These are phyloP conservation scores for Xylaria sp. DNA, from an alignment of 2,329 filamentous ascomycete genomes.

Conservation along the genomic window DNA sequence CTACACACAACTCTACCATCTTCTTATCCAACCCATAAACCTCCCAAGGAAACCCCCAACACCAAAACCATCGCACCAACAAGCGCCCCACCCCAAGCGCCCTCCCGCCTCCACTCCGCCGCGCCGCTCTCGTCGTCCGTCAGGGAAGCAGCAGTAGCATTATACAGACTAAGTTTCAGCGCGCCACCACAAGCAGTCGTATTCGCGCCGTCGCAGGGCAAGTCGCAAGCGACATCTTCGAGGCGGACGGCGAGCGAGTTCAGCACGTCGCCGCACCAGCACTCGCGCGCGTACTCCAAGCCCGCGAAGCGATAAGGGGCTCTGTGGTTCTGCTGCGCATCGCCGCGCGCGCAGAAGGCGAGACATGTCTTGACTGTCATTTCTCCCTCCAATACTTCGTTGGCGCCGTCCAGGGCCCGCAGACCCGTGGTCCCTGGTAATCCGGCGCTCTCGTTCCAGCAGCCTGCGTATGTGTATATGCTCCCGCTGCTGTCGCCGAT, in stretches of 20 bases:
- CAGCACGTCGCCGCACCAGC: conserved; percentile 67
- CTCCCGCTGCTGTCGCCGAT: conserved; percentile 32
- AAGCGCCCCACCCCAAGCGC: background rate
- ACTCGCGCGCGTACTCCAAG: conserved; percentile 66
- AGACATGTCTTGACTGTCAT: conserved; percentile 65
- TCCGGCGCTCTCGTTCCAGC: conserved; percentile 67
- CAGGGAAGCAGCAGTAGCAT: conserved; percentile 27
- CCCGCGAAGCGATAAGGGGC: conserved; percentile 61
- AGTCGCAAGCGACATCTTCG: conserved; percentile 59
- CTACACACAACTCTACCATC: background rate
- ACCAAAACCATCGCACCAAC: conserved; percentile 9
- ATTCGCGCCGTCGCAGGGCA: conserved; percentile 64
- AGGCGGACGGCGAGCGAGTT: conserved; percentile 58
- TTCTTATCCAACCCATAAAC: conserved; percentile 5
- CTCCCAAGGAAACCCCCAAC: conserved; percentile 15
- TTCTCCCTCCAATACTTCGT: conserved; percentile 53
- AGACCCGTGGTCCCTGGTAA: conserved; percentile 53
- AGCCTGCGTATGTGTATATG: conserved; percentile 64
- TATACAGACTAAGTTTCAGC: conserved; percentile 60
- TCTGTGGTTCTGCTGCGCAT: conserved; percentile 33
- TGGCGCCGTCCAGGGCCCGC: conserved; percentile 57
- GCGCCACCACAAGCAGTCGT: conserved; percentile 64
- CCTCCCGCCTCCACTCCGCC: background rate
- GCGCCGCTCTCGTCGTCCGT: conserved; percentile 1
- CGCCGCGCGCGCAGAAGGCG: conserved; percentile 56